These are phyloP conservation scores for Venturia nashicola DNA, from an alignment of 2,329 filamentous ascomycete genomes.

Conservation along the genomic window DNA sequence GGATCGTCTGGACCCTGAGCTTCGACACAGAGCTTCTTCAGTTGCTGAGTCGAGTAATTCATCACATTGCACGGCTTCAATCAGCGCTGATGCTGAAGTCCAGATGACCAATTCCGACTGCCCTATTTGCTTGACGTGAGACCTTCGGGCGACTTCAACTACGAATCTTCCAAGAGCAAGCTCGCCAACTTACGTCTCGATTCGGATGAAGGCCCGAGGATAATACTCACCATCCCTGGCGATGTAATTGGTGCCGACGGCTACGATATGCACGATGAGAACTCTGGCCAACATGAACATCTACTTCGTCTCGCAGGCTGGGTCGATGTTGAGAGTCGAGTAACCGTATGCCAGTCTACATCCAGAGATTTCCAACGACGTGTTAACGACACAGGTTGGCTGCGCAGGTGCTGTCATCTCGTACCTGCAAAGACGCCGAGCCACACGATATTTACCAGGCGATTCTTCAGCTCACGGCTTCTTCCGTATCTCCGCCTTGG, in stretches of 20 bases:
- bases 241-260: conserved; percentile 27
- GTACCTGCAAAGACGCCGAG: conserved; percentile 59
- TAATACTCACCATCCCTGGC: conserved; percentile 51
- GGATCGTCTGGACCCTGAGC: conserved; percentile 32
- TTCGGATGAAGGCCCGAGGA: conserved; percentile 32
- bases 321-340: conserved; percentile 60
- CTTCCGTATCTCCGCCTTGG: conserved; percentile 51
- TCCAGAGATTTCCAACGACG: neutral
- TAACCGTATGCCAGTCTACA: conserved; percentile 43
- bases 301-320: conserved; percentile 56
- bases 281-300: conserved; percentile 47
- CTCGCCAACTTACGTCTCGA: conserved; percentile 47
- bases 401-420: conserved; percentile 81
- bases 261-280: conserved; percentile 29
- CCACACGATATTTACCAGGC: conserved; percentile 49
- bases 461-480: conserved; percentile 40
- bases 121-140: conserved; percentile 55
- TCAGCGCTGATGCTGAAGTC: neutral
- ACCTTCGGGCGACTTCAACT: conserved; percentile 60
- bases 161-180: conserved; percentile 53
- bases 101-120: conserved; percentile 37
- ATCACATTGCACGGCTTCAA: neutral
- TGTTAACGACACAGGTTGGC: conserved; percentile 42
- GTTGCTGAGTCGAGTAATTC: conserved; percentile 20
- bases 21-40: conserved; percentile 19